Evolutionary conservation across 2,329 filamentous ascomycete species (phyloP).

Genomic region (Cladobotryum mycophilum): DNA sequence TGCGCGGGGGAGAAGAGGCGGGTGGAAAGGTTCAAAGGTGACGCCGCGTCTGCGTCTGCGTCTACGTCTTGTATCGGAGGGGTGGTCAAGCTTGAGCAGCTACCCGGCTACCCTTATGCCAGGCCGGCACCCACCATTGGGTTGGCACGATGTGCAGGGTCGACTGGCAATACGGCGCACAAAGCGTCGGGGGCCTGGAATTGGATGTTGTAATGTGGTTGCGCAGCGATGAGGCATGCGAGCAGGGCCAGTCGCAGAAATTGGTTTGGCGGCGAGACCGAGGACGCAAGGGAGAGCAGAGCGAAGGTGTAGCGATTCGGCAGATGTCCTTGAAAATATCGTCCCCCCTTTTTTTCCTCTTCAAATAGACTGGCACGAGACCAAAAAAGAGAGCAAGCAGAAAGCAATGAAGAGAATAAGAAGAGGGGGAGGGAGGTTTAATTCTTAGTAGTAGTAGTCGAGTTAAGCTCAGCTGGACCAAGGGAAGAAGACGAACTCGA

Average conservation of each 20-base stretch:
- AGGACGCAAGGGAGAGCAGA: background rate
- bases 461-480: constrained; percentile 3
- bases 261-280: constrained; percentile 1
- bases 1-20: background rate
- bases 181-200: constrained; percentile 9
- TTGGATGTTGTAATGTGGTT: constrained; percentile 17
- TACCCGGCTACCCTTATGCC: constrained; percentile 18
- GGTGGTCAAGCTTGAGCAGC: constrained; percentile 16
- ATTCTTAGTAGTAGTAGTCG: constrained; percentile 3
- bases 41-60: constrained; percentile 8
- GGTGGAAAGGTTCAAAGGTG: constrained; percentile 3
- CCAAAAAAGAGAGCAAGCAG: background rate
- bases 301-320: background rate
- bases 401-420: background rate
- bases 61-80: background rate
- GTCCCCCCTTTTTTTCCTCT: too few relatives aligned
- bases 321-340: too few relatives aligned
- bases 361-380: too few relatives aligned
- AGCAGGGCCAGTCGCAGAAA: constrained; percentile 15
- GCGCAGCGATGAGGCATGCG: constrained; percentile 31
- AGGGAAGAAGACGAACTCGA: constrained; percentile 1
- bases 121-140: constrained; percentile 12
- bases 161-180: constrained; percentile 8
- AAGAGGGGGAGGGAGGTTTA: background rate
- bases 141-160: constrained; percentile 8